A percentile compares a stretch with the other conserved stretches of the same genome.
These are phyloP conservation scores for Fusarium keratoplasticum DNA, from an alignment of 2,329 filamentous ascomycete species.

Conservation along the genomic window DNA sequence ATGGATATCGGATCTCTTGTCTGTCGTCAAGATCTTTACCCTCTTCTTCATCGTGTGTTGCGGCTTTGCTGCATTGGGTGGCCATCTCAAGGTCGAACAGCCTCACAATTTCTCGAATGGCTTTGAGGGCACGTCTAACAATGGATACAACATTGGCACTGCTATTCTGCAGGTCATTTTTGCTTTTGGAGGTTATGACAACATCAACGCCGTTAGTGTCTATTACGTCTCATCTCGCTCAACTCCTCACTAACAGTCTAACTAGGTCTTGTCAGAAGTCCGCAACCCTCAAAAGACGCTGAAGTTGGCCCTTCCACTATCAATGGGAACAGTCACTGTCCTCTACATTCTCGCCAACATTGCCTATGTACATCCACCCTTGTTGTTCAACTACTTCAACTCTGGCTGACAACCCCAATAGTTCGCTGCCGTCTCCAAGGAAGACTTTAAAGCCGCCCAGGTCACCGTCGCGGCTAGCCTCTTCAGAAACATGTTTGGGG, in stretches of 20 bases:
- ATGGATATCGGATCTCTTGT: conserved; percentile 11
- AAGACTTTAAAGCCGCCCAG: conserved; percentile 7
- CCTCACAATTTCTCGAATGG: conserved; percentile 19
- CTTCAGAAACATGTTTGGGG: conserved; percentile 21
- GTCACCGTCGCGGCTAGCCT: conserved; percentile 23
- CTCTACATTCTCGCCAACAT: conserved; percentile 22
- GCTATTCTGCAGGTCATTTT: conserved; percentile 24
- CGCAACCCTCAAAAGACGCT: conserved; percentile 15
- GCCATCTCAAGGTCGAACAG: conserved; percentile 19
- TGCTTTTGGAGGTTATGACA: conserved; percentile 22
- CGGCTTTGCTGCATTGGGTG: conserved; percentile 21
- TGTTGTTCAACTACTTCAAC: not conserved
- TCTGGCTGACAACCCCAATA: not conserved
- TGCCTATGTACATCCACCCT: conserved; percentile 5
- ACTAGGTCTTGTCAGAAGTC: conserved; percentile 24
- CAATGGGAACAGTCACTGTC: conserved; percentile 12
- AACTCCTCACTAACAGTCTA: not conserved
- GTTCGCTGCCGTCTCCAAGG: conserved; percentile 22
- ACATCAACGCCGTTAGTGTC: conserved; percentile 17
- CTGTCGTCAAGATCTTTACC: conserved; percentile 20
- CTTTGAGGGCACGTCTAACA: conserved; percentile 14
- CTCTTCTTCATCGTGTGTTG: conserved; percentile 26
- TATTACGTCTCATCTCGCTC: too few relatives aligned
- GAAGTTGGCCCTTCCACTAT: conserved; percentile 6
- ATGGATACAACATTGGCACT: conserved; percentile 20